These are phyloP conservation scores for Hansenula anomala DNA, from an alignment of 1,139 yeast species.

Conservation along the genomic window DNA sequence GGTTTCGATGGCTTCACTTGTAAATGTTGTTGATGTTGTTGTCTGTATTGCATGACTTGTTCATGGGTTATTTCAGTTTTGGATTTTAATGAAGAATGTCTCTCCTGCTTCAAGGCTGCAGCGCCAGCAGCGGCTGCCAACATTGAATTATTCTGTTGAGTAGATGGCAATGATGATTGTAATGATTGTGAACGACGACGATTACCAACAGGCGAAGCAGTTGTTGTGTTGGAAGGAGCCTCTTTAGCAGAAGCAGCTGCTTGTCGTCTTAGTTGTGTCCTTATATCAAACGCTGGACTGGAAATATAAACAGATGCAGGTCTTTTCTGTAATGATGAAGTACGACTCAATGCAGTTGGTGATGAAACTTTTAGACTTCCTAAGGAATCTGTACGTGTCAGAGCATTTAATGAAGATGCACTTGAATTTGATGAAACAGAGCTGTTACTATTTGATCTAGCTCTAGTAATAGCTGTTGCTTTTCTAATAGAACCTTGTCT, in stretches of 20 bases:
- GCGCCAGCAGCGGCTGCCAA: constrained; percentile 18
- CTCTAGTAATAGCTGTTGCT: no score
- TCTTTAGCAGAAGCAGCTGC: constrained; percentile 11
- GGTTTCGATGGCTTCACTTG: neutral
- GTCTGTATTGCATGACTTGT: constrained; percentile 3
- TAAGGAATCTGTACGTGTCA: no score
- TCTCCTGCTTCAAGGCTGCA: constrained; percentile 12
- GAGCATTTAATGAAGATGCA: constrained; percentile 5
- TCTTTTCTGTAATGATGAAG: constrained; percentile 18
- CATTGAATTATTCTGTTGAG: constrained; percentile 3
- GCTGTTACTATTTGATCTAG: constrained; percentile 16
- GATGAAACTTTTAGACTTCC: constrained; percentile 6
- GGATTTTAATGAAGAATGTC: constrained; percentile 18
- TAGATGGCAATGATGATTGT: constrained; percentile 7
- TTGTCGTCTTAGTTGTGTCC: constrained; percentile 21
- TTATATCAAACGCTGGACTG: constrained; percentile 22
- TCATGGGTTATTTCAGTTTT: constrained; percentile 5
- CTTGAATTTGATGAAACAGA: constrained; percentile 13
- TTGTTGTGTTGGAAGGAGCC: neutral
- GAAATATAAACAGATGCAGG: constrained; percentile 18
- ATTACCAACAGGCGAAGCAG: neutral
- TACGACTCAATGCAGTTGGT: constrained; percentile 13
- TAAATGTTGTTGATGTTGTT: constrained; percentile 1
- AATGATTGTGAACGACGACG: constrained; percentile 19
- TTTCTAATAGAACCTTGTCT: neutral